These are phyloP conservation scores for Fusarium graminum DNA, from an alignment of 2,329 filamentous ascomycete genomes.

Conservation along the genomic window DNA sequence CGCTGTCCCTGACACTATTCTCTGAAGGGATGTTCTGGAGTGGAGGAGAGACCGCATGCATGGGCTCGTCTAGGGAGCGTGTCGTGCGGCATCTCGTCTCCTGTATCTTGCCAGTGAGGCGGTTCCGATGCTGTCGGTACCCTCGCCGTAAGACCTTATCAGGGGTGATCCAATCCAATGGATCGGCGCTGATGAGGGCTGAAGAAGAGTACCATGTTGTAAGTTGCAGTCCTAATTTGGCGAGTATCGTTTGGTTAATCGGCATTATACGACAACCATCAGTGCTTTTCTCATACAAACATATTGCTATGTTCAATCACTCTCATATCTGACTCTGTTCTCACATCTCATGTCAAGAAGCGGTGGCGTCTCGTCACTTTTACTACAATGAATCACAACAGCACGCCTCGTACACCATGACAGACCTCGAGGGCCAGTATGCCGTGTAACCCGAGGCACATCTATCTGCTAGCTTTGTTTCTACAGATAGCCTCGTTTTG, in stretches of 20 bases:
- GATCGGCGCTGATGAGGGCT: constrained; percentile 22
- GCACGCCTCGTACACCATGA: constrained; percentile 27
- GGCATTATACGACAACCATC: not conserved
- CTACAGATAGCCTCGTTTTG: constrained; percentile 7
- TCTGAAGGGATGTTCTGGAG: not conserved
- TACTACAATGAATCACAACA: constrained; percentile 19
- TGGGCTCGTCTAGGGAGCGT: constrained; percentile 43
- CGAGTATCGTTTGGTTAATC: not conserved
- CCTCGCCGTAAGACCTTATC: constrained; percentile 41
- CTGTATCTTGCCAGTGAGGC: constrained; percentile 42
- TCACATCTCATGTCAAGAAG: constrained; percentile 25
- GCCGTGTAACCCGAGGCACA: constrained; percentile 26
- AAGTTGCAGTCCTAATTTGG: not conserved
- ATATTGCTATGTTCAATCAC: not conserved
- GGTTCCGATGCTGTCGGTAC: constrained; percentile 45
- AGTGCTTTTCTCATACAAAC: no score
- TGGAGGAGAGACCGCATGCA: constrained; percentile 22
- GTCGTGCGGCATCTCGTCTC: constrained; percentile 38
- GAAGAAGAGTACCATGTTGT: constrained; percentile 4
- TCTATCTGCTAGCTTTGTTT: constrained; percentile 16
- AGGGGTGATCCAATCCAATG: constrained; percentile 40
- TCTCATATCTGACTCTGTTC: not conserved
- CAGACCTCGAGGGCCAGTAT: constrained; percentile 29
- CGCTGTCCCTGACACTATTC: not conserved
- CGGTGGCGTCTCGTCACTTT: constrained; percentile 36